Conservation (phyloP, 768 basidiomycete species). For the Naganishia vaughanmartiniae region DNA sequence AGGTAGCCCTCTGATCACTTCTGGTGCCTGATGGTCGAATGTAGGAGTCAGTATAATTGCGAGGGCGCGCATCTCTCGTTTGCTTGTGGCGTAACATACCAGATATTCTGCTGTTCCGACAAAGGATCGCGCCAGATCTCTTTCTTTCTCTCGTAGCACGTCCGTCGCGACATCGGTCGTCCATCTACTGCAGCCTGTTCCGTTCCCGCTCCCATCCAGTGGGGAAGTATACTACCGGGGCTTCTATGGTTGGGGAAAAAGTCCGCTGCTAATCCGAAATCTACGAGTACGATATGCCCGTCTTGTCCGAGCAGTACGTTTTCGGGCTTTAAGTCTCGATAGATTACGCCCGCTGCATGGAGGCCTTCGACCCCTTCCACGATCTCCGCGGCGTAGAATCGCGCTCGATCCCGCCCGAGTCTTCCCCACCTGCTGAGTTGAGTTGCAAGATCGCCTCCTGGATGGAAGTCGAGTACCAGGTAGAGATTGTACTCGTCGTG, state of each 20-base stretch:
- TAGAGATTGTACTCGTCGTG: constrained; percentile 97
- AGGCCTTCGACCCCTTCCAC: constrained; percentile 91
- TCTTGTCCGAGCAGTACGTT: constrained; percentile 90
- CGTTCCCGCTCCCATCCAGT: constrained; percentile 18
- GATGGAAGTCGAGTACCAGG: constrained; percentile 73
- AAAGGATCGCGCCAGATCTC: constrained; percentile 29
- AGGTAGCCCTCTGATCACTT: constrained; percentile 84
- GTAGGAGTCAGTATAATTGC: not conserved
- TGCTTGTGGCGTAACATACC: constrained; percentile 33
- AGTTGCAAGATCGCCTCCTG: constrained; percentile 90
- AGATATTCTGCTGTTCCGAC: constrained; percentile 41
- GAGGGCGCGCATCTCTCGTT: not conserved
- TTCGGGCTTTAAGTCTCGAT: constrained; percentile 95
- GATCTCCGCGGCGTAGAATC: constrained; percentile 97
- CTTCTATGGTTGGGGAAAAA: constrained; percentile 25
- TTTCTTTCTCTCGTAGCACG: not conserved
- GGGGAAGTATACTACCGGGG: constrained; percentile 8
- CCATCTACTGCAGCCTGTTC: too few species aligned
- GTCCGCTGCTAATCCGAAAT: constrained; percentile 65
- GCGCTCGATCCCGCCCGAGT: constrained; percentile 84
- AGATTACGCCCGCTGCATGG: constrained; percentile 90
- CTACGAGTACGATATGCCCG: constrained; percentile 94
- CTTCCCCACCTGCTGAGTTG: constrained; percentile 95
- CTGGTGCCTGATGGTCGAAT: constrained; percentile 62
- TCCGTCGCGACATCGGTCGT: not conserved